These are phyloP conservation scores for Phyllostachys edulis DNA, from an alignment of 176 grass and related monocot genomes.

Conservation along the genomic window DNA sequence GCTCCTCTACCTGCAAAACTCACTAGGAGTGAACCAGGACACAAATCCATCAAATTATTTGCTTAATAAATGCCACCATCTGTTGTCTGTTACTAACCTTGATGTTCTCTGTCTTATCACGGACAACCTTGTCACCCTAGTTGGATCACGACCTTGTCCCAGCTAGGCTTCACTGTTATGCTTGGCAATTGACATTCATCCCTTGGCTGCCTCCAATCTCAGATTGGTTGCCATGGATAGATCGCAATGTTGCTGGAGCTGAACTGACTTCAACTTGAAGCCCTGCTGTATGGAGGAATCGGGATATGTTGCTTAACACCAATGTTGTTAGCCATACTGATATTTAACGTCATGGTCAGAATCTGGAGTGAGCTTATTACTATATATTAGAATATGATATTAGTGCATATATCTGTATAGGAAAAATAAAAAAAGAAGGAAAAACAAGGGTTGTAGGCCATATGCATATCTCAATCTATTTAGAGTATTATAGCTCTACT, in stretches of 20 bases:
- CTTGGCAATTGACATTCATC: not conserved
- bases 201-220: not conserved
- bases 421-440: not conserved
- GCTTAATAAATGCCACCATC: not conserved
- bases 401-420: not conserved
- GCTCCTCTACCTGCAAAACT: conserved; percentile 9
- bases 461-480: not conserved
- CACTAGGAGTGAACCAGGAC: not conserved
- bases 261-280: not conserved
- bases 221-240: not conserved
- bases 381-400: not conserved
- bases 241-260: not conserved
- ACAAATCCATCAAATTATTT: not conserved
- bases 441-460: not conserved
- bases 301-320: not conserved
- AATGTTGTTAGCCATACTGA: not conserved
- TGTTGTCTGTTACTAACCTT: not conserved
- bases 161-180: not conserved
- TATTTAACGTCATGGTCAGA: not conserved
- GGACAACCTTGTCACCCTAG: not conserved
- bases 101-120: not conserved
- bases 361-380: not conserved
- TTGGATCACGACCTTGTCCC: not conserved
- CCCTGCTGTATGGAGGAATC: not conserved
- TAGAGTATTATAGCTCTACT: not conserved